Base-by-base conservation (phyloP, 2,329 filamentous ascomycete genomes). In the Davidsoniella eucalypti region DNA sequence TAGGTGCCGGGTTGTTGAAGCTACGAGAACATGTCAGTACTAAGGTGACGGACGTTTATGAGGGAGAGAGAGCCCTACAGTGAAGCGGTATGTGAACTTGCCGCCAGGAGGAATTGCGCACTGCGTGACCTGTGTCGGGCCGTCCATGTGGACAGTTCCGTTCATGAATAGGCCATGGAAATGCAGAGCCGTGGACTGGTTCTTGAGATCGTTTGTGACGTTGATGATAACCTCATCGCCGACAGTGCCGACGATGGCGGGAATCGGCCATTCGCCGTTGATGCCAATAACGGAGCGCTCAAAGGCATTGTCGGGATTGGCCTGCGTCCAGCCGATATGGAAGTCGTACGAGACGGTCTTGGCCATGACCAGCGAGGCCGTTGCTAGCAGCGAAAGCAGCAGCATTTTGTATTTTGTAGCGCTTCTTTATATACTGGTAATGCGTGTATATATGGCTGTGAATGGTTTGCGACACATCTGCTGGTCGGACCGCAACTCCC, bases 261-360 rank as follows among this genome's bases (percentile, higher is more conserved):
- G 84, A 48, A 83, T 72, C 1, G 84, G 85, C 81, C 84, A 87
- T 65, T 80, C 62, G 4, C 75, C 76, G 58, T 92, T 90, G 65
- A 92, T 82, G 43, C 82, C 83, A 59, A 90, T 84, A 3, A 75
- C 74, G n/a, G 77, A 71, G 29, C 84, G 72, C 38, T 74, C 68
- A 53, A 72, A 71, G 6, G 70, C 67, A 18, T 78, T 80, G 65
- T 90, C 84, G 0, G 84, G 85, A 57, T 84, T 82, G 33, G 80
- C 75, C 40, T 65, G 73, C 9, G 85, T 76, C 83, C 84, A 87
- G 52, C 72, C 75, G 55, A 86, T 69, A 57, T 80, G 76, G 65
- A 82, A 86, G 61, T 84, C 69, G 58, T 81, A 75, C 4, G 66
- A 70, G 49, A 79, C 65, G 0, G 69, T 74, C 7, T 66, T 69